These are phyloP conservation scores for Jackrogersella multiformis DNA, from an alignment of 495 filamentous ascomycete species.

Conservation along the genomic window DNA sequence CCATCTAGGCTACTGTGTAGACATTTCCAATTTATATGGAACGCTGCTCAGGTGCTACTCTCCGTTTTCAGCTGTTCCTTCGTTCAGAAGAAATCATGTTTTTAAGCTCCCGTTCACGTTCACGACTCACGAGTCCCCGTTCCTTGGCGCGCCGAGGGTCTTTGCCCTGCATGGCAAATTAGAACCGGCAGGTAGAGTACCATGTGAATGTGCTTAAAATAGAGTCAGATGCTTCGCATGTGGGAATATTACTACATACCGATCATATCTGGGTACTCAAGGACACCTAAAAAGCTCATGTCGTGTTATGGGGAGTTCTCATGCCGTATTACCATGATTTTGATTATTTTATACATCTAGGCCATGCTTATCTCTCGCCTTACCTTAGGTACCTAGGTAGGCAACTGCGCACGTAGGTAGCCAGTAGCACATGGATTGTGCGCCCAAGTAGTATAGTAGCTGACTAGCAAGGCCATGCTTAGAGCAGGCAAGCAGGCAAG, in stretches of 20 bases:
- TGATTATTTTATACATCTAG: too few relatives aligned
- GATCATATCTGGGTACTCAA: too few relatives aligned
- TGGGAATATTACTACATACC: conserved; percentile 22
- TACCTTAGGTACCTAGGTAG: too few relatives aligned
- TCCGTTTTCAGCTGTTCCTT: conserved; percentile 27
- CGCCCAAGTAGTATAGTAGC: too few relatives aligned
- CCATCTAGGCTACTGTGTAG: conserved; percentile 17
- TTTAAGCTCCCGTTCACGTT: conserved; percentile 2
- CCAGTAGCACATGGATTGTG: too few relatives aligned
- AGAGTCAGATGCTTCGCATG: not conserved
- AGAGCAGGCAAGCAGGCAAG: too few relatives aligned
- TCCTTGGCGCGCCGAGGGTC: conserved; percentile 10
- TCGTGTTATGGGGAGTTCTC: too few relatives aligned
- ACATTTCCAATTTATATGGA: conserved; percentile 4
- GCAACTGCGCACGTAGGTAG: too few relatives aligned
- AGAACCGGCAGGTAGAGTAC: conserved; percentile 20
- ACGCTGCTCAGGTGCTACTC: conserved; percentile 15
- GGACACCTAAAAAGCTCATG: too few relatives aligned
- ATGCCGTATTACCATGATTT: too few relatives aligned
- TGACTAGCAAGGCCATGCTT: too few relatives aligned
- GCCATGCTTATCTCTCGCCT: too few relatives aligned
- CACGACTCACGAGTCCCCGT: not conserved
- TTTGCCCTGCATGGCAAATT: conserved; percentile 30
- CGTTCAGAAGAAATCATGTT: not conserved
- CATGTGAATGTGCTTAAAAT: conserved; percentile 13